Base-by-base conservation (phyloP, 2,329 filamentous ascomycete species). In the Leptosphaerulina australis region DNA sequence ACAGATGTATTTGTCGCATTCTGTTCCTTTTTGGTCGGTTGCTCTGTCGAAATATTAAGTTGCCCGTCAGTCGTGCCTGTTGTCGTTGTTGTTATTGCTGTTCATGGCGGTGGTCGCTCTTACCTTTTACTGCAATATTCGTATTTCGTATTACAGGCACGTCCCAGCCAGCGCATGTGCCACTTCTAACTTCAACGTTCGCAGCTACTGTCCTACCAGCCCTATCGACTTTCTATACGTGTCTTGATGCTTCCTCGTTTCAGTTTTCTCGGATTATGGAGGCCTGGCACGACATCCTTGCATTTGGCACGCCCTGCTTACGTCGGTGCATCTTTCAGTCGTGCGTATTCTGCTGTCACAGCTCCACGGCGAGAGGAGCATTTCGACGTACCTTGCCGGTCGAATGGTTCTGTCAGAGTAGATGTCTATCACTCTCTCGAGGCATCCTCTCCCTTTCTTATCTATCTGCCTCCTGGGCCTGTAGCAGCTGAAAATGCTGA, bases 391-490 rank as follows among this genome's bases (percentile, higher is more conserved):
- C 67, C 71, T 9, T 76, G 70, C 57, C 64, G 74, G 18, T 77
- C 76, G 34, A 78, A 75, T 58, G 76, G 75, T 47, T 62, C 59
- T 35, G 70, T 78, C 33, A 70, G 55, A 29, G 52, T 79, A 35
- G 73, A 76, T 47, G 61, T 76, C 26, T 69, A 64, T 39, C 66
- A 69, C 35, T 61, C 71, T 26, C 49, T 64, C 5, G 55, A 61
- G 9, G 45, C 61, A 29, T 56, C 64, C 5, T 60, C 69, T 26
- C 66, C 71, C 12, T 57, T 73, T 31, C 55, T 74, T 37, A 46
- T 81, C 33, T 78, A 76, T 50, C 62, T 81, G 12, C 77, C 77
- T 3, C 66, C 73, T 29, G 77, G 77, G 4, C 74, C 76, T 30
- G 49, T 75, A 6, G 31, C 71, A 4, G 49, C 63, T 9, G 50